Evolutionary conservation across 495 filamentous ascomycete species (phyloP).

Genomic region (Penicillium waksmanii): DNA sequence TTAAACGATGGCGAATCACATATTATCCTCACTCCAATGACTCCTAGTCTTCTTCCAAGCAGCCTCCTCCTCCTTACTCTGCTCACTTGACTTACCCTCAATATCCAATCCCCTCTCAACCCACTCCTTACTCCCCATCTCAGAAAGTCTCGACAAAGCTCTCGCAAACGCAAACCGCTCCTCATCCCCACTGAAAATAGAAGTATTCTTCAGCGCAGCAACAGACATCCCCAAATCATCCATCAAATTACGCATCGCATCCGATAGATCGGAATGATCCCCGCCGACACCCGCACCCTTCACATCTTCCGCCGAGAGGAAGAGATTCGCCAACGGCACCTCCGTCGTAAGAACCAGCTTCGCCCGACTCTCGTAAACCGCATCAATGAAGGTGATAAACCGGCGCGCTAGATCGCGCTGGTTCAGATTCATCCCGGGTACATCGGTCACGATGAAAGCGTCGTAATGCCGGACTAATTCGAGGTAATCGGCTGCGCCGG

Average conservation of each 20-base stretch:
- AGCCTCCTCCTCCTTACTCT: conserved; percentile 64
- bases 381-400: conserved; percentile 98
- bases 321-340: conserved; percentile 81
- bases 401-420: conserved; percentile 87
- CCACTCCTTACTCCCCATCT: conserved; percentile 97
- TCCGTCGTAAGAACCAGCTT: conserved; percentile 92
- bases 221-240: conserved; percentile 91
- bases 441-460: conserved; percentile 86
- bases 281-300: conserved; percentile 39
- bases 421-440: conserved; percentile 86
- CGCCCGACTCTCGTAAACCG: conserved; percentile 85
- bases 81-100: conserved; percentile 48
- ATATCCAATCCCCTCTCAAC: conserved; percentile 86
- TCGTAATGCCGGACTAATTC: conserved; percentile 91
- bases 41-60: conserved; percentile 68
- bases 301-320: conserved; percentile 82
- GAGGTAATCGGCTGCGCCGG: conserved; percentile 90
- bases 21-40: conserved; percentile 73
- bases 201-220: conserved; percentile 80
- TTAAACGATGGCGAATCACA: conserved; percentile 43
- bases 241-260: conserved; percentile 88
- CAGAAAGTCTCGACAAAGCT: conserved; percentile 78
- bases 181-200: conserved; percentile 92
- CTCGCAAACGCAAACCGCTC: conserved; percentile 95
- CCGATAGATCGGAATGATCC: conserved; percentile 66